These are phyloP conservation scores for Fallopia convolvulus DNA, from an alignment of 148 eudicot species.

Conservation along the genomic window DNA sequence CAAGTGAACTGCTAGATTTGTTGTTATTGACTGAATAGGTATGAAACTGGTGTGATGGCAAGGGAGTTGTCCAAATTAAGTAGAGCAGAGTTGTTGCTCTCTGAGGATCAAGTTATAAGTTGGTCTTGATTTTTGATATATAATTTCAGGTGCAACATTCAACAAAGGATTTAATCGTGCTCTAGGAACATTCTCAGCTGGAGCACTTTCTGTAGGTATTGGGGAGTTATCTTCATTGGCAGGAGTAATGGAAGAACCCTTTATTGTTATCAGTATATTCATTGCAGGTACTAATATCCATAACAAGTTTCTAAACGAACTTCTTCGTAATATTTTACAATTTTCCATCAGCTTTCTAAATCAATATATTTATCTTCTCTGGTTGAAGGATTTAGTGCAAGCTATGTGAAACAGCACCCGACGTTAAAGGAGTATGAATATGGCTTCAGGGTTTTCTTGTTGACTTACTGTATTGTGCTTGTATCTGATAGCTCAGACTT, in stretches of 20 bases:
- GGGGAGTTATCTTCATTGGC: conserved; percentile 36
- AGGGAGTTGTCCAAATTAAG: background rate
- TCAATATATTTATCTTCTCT: background rate
- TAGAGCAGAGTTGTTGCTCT: background rate
- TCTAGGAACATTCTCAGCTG: conserved; percentile 60
- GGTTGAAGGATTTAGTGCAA: conserved; percentile 41
- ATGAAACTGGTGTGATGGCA: background rate
- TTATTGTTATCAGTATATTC: conserved; percentile 49
- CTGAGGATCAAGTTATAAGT: background rate
- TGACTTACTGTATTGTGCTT: conserved; percentile 65
- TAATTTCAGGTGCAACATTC: conserved; percentile 51
- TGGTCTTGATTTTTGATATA: background rate
- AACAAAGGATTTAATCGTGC: conserved; percentile 66
- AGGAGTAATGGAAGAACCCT: conserved; percentile 37
- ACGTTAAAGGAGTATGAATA: conserved; percentile 63
- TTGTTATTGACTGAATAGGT: background rate
- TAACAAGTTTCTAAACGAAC: background rate
- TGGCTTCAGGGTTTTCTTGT: conserved; percentile 60
- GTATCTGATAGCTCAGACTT: conserved; percentile 53
- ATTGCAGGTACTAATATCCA: conserved; percentile 36
- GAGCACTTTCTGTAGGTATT: conserved; percentile 44
- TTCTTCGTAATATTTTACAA: background rate
- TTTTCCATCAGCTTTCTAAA: background rate
- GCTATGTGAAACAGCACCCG: conserved; percentile 46
- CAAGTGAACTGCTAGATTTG: background rate